Evolutionary conservation across 495 filamentous ascomycete genomes (phyloP), one percentile per base, ranked within the genome.

Genomic region (Pyrenopolyporus hunteri): DNA sequence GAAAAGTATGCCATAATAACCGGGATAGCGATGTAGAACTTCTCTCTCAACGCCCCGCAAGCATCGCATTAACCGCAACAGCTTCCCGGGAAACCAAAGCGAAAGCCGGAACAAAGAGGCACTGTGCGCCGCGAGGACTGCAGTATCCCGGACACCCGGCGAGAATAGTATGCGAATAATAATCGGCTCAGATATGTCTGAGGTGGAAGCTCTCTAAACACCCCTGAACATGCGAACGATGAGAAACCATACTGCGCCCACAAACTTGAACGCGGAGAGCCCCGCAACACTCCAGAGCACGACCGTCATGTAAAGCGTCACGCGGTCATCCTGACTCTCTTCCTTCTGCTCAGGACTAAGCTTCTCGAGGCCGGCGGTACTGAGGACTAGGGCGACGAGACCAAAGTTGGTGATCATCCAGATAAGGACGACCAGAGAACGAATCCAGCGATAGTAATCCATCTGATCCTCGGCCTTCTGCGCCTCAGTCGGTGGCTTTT

Each of bases 371-470:
- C 95, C 95, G 17, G 87, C 95, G 1, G 89, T 84, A 60, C 87
- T 89, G 54, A 98, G 75, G 35, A 99, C 92, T n/a, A 93, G 83
- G 0, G 94, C 94, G 3, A 81, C 83, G 4, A 99, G 87, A 7
- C 86, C 92, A 69, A 98, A 89, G 74, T 99, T 99, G 64, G 86
- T 93, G 69, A 97, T 92, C 77, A 99, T 94, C 95, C 95, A 99
- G 52, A 87, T 83, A 46, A 99, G 79, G 50, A 99, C 95, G 66
- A 96, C 92, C 10, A 90, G 83, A 50, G 89, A 92, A 42, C 95
- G 84, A 71, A 99, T 96, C 35, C 93, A 94, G 68, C 93, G 92
- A 80, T 99, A 99, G 72, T 98, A 99, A 73, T 98, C 94, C 77
- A 96, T 92, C 76, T 99, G 94, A 65, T 88, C 89, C 67, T 97